Evolutionary conservation across 768 basidiomycete species (phyloP), one percentile per base, ranked within the genome.

Genomic region (Auriscalpium vulgare): DNA sequence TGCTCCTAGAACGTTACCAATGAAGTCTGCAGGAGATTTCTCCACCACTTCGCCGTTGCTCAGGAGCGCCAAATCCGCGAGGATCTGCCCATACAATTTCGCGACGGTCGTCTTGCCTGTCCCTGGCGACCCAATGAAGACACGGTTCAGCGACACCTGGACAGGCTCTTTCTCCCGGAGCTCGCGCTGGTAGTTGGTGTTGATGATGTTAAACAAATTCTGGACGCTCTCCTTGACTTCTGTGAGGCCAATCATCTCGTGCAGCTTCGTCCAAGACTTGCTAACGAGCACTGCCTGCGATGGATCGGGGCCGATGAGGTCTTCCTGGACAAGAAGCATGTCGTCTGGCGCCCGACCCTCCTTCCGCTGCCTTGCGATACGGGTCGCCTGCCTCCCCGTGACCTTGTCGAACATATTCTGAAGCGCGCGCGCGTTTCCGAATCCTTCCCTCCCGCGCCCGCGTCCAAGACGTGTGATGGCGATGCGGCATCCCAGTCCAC

Each of bases 81-180:
- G 66, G 47, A 86, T 80, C 55, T 77, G 75, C 0, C 86, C 86
- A 59, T 87, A 88, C 4, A 85, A 63, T 61, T 79, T 80, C 0
- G 82, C 85, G 0, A 88, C 85, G 0, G 82, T 82, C 1, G 85
- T 88, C 65, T 87, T 88, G 0, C 85, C 85, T 0, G 85, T 86
- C 3, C 85, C 85, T 7, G 85, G 85, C 10, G 79, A 78, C 1
- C 86, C 86, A 34, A 84, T 62, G 67, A 87, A 86, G 0, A 83
- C 79, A 14, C 81, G 78, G 57, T 87, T 86, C 57, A 87, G 72
- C 9, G 83, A 79, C 44, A 81, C 64, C 47, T 75, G 70, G 16
- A 83, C 52, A 0, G 81, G 82, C 35, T 78, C 72, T 61, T 75
- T 70, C 59, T 87, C 84, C 45, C 63, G 53, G 50, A 87, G 68